Evolutionary conservation across 2,329 filamentous ascomycete species (phyloP), one percentile per base, ranked within the genome.

Genomic region (Penicillium sp.): DNA sequence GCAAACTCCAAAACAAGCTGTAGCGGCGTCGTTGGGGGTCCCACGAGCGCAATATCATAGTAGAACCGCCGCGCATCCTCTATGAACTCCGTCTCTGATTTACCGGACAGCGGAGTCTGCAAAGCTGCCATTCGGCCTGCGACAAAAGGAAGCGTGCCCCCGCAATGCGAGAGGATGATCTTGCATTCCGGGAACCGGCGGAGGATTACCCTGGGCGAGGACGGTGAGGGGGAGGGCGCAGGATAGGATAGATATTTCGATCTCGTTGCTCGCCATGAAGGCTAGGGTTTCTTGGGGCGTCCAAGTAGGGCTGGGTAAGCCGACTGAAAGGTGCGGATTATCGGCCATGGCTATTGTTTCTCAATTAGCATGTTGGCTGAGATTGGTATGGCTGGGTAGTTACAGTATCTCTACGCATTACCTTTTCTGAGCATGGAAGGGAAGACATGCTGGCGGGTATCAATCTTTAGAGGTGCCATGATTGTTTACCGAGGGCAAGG

Each of bases 191-290:
- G 31, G 13, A 19, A 58, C 8, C 47, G 46, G 23, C 56, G 56
- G 15, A 58, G 30, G 15, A 46, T 54, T 38, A 11, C 35, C 29
- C 6, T 47, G 38, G 46, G 51, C 35, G 2, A 66, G 60, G 23
- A 53, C 59, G 19, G 62, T 60, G 7, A 62, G 63, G 2, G 63
- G 63, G 0, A 64, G 50, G 7, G 65, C 64, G 13, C 66, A 29
- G 2, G 63, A 67, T 0, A 67, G 48, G 11, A 67, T 62, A 13
- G 63, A 50, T 30, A 46, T 64, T 62, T 51, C 55, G 15, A 51
- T 55, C 1, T 38, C 58, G 30, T 60, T 62, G 31, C 17, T 50
- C 9, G 31, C 26, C 49, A 56, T 61, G 46, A 61, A 48, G 8
- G 26, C 26, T 15, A 60, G 31, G 8, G 60, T 50, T 7, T 26